Conservation (phyloP, 139 green algal genomes). For the Asterochloris erici region DNA sequence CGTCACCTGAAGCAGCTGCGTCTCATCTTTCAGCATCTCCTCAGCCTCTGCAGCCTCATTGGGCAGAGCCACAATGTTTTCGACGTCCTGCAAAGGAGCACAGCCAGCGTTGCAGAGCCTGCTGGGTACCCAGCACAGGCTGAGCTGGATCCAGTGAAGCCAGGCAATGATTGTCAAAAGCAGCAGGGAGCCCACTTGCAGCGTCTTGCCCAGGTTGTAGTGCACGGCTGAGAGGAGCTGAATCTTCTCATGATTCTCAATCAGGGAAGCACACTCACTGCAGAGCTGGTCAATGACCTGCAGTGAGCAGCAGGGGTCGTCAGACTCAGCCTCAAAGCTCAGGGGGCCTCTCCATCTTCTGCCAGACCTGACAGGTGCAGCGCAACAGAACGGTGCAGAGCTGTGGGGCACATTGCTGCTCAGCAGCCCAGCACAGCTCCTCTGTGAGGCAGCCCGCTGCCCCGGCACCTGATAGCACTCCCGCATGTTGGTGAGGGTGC, state of each 20-base stretch:
- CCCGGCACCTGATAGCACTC: conserved; percentile 20
- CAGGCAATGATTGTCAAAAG: too few species aligned
- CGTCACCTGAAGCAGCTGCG: conserved; percentile 29
- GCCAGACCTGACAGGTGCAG: conserved; percentile 4
- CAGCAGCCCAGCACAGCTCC: neutral
- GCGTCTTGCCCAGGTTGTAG: conserved; percentile 66
- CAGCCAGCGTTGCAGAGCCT: neutral
- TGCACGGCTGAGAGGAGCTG: conserved; percentile 60
- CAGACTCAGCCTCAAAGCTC: too few species aligned
- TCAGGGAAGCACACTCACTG: conserved; percentile 61
- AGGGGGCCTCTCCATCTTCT: neutral
- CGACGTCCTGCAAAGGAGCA: conserved; percentile 26
- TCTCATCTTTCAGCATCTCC: conserved; percentile 49
- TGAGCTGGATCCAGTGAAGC: neutral
- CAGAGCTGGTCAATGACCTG: conserved; percentile 57
- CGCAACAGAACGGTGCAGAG: neutral
- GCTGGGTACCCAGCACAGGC: neutral
- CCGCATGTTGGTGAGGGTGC: conserved; percentile 18
- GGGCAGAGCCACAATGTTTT: conserved; percentile 44
- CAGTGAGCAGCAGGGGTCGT: neutral
- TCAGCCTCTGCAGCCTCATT: conserved; percentile 43
- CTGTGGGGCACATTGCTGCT: too few species aligned
- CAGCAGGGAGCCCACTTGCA: conserved; percentile 16
- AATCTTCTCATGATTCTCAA: conserved; percentile 80
- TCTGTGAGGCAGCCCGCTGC: neutral